These are phyloP conservation scores for Termitomyces sp. DNA, from an alignment of 768 basidiomycete species.

Conservation along the genomic window DNA sequence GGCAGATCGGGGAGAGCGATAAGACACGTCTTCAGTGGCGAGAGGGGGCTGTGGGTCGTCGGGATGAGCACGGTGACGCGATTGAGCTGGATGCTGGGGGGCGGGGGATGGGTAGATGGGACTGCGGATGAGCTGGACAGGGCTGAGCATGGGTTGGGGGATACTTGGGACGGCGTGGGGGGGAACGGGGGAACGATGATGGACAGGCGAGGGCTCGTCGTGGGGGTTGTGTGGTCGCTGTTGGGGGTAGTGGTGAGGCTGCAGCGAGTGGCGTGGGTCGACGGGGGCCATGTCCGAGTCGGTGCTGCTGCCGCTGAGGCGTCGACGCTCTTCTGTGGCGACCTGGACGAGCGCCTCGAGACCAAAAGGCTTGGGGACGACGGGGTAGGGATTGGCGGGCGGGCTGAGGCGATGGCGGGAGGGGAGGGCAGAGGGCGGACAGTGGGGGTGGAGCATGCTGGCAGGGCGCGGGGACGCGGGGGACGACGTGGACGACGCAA, in stretches of 20 bases:
- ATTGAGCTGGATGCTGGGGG: too few relatives aligned
- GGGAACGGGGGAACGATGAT: background rate
- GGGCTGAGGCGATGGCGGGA: slow-evolving; percentile 11
- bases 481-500: slow-evolving; percentile 9
- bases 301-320: slow-evolving; percentile 32
- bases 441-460: slow-evolving; percentile 8
- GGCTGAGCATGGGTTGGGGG: slow-evolving; percentile 7
- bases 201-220: too few relatives aligned
- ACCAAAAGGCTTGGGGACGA: slow-evolving; percentile 24
- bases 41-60: slow-evolving; percentile 9
- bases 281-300: background rate
- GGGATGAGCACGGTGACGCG: slow-evolving; percentile 6
- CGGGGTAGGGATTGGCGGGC: slow-evolving; percentile 11
- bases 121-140: slow-evolving; percentile 7
- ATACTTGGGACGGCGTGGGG: slow-evolving; percentile 4
- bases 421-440: background rate
- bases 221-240: too few relatives aligned
- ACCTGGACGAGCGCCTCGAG: slow-evolving; percentile 69
- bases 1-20: slow-evolving; percentile 8
- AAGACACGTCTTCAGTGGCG: slow-evolving; percentile 7
- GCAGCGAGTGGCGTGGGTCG: slow-evolving; percentile 12
- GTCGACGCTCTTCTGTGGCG: slow-evolving; percentile 58
- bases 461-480: slow-evolving; percentile 8
- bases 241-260: slow-evolving; percentile 15
- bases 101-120: slow-evolving; percentile 5